phyloP scores from a whole-genome alignment of 495 filamentous ascomycete species.

The Penicillium crystallinum region DNA sequence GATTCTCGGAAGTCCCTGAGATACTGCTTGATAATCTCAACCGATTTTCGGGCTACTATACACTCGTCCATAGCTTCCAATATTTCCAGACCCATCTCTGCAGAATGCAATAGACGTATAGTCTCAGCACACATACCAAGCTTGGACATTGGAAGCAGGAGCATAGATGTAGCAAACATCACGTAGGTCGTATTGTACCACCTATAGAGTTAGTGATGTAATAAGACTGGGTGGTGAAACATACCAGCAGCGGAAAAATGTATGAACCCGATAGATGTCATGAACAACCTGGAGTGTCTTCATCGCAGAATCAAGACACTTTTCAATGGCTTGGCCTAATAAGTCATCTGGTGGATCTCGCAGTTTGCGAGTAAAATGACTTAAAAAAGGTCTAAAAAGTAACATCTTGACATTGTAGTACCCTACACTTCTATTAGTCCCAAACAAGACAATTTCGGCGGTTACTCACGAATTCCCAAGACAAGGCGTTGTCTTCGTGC shows the following conservation, averaged over 20 bases:
- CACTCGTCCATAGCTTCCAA: slow-evolving; percentile 43
- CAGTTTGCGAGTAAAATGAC: slow-evolving; percentile 34
- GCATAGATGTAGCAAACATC: slow-evolving; percentile 39
- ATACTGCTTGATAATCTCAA: slow-evolving; percentile 36
- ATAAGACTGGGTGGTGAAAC: background rate
- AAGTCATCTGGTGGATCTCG: slow-evolving; percentile 28
- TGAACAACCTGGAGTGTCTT: slow-evolving; percentile 39
- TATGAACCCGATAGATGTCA: slow-evolving; percentile 38
- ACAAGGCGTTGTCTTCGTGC: slow-evolving; percentile 35
- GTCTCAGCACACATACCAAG: slow-evolving; percentile 30
- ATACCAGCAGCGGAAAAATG: slow-evolving; percentile 42
- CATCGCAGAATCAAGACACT: slow-evolving; percentile 36
- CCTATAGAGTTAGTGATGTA: slow-evolving; percentile 15
- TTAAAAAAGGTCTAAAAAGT: slow-evolving; percentile 35
- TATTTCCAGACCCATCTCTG: slow-evolving; percentile 39
- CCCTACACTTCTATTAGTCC: slow-evolving; percentile 14
- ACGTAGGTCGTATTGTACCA: slow-evolving; percentile 46
- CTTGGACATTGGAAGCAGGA: slow-evolving; percentile 38
- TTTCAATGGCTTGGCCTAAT: slow-evolving; percentile 30
- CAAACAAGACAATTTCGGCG: background rate
- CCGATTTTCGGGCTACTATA: slow-evolving; percentile 35
- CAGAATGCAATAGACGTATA: slow-evolving; percentile 26
- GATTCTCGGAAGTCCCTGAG: slow-evolving; percentile 31
- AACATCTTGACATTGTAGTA: slow-evolving; percentile 42
- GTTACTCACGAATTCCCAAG: slow-evolving; percentile 31